phyloP scores from a whole-genome alignment of 2,329 filamentous ascomycete species.

The Diaporthe caulivora region DNA sequence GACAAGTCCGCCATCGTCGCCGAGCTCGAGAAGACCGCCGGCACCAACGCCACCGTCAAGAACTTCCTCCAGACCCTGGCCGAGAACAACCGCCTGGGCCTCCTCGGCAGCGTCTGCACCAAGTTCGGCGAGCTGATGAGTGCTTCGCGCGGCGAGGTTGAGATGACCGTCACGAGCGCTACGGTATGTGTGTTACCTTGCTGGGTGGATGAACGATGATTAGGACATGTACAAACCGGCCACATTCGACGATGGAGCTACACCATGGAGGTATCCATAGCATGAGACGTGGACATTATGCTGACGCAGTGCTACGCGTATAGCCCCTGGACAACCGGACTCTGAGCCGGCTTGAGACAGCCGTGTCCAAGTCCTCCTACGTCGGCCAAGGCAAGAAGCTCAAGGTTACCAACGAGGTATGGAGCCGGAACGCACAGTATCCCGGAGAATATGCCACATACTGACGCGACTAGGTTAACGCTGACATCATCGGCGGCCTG shows the following conservation, averaged over 20 bases:
- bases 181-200: conserved; percentile 69
- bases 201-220: not conserved
- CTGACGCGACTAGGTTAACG: conserved; percentile 77
- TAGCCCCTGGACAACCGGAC: conserved; percentile 90
- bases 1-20: conserved; percentile 90
- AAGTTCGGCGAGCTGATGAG: conserved; percentile 92
- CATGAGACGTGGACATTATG: conserved; percentile 26
- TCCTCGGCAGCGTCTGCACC: conserved; percentile 83
- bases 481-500: conserved; percentile 93
- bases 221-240: not conserved
- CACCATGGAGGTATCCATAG: not conserved
- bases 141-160: conserved; percentile 91
- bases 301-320: conserved; percentile 43
- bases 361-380: conserved; percentile 90
- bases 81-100: conserved; percentile 93
- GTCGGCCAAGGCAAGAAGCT: conserved; percentile 95
- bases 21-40: conserved; percentile 88
- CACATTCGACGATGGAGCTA: not conserved
- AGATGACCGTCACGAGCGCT: conserved; percentile 91
- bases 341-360: conserved; percentile 85
- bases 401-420: conserved; percentile 90
- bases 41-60: conserved; percentile 83
- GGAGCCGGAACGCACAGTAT: not conserved
- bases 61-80: conserved; percentile 93
- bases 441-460: not conserved